These are phyloP conservation scores for Fusarium sp. DNA, from an alignment of 2,329 filamentous ascomycete species.

Conservation along the genomic window DNA sequence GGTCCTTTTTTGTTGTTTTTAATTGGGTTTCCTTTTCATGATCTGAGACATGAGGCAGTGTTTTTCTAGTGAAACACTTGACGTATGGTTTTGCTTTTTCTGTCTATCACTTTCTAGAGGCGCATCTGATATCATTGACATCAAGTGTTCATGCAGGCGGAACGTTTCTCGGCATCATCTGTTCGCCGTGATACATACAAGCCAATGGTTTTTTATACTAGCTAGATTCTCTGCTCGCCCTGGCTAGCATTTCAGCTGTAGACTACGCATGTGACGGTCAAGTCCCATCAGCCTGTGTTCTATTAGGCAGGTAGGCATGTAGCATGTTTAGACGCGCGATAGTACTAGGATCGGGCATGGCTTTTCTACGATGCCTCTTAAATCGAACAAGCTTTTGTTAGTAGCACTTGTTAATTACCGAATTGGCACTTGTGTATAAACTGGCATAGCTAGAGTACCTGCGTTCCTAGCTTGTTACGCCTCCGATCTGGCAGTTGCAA, in stretches of 20 bases:
- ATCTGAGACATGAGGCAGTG: slow-evolving; percentile 24
- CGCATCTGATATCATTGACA: background rate
- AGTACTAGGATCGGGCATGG: background rate
- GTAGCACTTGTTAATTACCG: background rate
- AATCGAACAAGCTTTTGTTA: background rate
- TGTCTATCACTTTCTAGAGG: background rate
- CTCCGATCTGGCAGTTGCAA: no score
- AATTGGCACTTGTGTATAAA: background rate
- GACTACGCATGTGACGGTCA: no score
- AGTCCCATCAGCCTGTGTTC: no score
- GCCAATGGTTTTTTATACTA: slow-evolving; percentile 4
- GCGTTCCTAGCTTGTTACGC: background rate
- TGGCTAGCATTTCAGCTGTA: background rate
- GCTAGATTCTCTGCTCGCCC: background rate
- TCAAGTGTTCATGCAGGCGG: background rate
- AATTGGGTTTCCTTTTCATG: slow-evolving; percentile 1
- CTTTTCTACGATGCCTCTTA: background rate
- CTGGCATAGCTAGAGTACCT: background rate
- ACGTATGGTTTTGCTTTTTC: slow-evolving; percentile 7
- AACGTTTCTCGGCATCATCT: background rate
- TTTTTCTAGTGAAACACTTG: slow-evolving; percentile 19
- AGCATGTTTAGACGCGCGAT: background rate
- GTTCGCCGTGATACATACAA: slow-evolving; percentile 2
- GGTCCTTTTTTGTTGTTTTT: background rate
- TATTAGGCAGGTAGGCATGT: background rate